Evolutionary conservation across 2,329 filamentous ascomycete genomes (phyloP).

Genomic region (Epichloe festucae): DNA sequence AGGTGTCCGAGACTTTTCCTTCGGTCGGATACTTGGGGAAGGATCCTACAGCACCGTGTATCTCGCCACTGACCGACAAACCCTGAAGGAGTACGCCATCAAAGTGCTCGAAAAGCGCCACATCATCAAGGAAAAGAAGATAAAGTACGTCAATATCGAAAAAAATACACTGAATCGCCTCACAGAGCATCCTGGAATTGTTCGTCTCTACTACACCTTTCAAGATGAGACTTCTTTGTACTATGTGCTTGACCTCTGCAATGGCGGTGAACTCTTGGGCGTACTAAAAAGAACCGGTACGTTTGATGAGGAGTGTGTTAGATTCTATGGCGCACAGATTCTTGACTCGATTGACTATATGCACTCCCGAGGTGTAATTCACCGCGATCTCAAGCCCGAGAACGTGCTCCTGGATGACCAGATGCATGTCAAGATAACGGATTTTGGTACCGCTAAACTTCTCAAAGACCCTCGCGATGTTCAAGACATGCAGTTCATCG

Average conservation of each 20-base stretch:
- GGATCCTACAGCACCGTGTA: conserved; percentile 96
- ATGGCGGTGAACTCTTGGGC: conserved; percentile 80
- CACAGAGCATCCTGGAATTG: conserved; percentile 91
- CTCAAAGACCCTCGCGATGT: conserved; percentile 34
- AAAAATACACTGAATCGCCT: conserved; percentile 90
- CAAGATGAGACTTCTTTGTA: conserved; percentile 94
- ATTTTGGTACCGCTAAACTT: conserved; percentile 97
- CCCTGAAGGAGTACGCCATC: conserved; percentile 90
- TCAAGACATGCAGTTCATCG: conserved; percentile 28
- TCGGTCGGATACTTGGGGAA: conserved; percentile 81
- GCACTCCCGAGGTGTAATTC: conserved; percentile 91
- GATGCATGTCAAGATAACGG: conserved; percentile 97
- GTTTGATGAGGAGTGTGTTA: conserved; percentile 87
- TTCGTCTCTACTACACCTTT: conserved; percentile 96
- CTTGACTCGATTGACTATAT: conserved; percentile 95
- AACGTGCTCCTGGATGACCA: conserved; percentile 91
- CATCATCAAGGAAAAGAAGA: conserved; percentile 99
- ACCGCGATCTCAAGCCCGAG: conserved; percentile 92
- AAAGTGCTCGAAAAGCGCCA: conserved; percentile 97
- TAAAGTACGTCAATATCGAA: conserved; percentile 99
- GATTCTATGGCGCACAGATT: conserved; percentile 92
- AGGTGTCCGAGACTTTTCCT: conserved; percentile 91
- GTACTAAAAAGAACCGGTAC: conserved; percentile 89
- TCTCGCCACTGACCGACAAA: conserved; percentile 84
- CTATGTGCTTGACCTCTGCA: conserved; percentile 89